These are phyloP conservation scores for Parmelia sp. DNA, from an alignment of 495 filamentous ascomycete genomes.

Conservation along the genomic window DNA sequence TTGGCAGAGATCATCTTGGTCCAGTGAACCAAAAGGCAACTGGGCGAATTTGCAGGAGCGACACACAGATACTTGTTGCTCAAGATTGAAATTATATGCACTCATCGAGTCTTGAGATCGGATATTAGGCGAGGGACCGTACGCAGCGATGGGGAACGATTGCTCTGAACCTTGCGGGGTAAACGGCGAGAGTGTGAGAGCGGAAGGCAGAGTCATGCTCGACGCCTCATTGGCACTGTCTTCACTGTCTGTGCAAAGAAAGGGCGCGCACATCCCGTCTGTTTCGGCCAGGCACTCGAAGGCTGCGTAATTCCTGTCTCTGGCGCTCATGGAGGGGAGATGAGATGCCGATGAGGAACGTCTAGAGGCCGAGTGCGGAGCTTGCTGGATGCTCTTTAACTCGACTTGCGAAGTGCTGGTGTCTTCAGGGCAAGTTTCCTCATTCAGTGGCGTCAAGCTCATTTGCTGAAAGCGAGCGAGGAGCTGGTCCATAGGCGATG, in stretches of 20 bases:
- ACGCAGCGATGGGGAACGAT: not conserved
- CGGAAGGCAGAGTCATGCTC: no score
- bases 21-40: not conserved
- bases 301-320: not conserved
- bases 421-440: not conserved
- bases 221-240: not conserved
- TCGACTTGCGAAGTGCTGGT: not conserved
- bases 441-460: not conserved
- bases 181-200: not conserved
- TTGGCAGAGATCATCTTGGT: not conserved
- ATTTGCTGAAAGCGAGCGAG: not conserved
- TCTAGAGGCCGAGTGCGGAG: not conserved
- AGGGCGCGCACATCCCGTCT: not conserved
- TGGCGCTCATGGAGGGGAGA: not conserved
- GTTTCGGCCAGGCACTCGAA: not conserved
- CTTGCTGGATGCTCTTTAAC: not conserved
- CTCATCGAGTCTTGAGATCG: no score
- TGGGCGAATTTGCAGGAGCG: not conserved
- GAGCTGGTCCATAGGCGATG: not conserved
- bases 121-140: not conserved
- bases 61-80: not conserved
- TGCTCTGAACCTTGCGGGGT: not conserved
- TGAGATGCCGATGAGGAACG: not conserved
- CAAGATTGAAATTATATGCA: no score
- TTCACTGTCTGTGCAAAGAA: not conserved